Percentiles rank a stretch among this genome's conserved stretches.
Evolutionary conservation across 1,284 basidiomycete species (phyloP).

Genomic region (Pseudomicrostroma phylloplanum): DNA sequence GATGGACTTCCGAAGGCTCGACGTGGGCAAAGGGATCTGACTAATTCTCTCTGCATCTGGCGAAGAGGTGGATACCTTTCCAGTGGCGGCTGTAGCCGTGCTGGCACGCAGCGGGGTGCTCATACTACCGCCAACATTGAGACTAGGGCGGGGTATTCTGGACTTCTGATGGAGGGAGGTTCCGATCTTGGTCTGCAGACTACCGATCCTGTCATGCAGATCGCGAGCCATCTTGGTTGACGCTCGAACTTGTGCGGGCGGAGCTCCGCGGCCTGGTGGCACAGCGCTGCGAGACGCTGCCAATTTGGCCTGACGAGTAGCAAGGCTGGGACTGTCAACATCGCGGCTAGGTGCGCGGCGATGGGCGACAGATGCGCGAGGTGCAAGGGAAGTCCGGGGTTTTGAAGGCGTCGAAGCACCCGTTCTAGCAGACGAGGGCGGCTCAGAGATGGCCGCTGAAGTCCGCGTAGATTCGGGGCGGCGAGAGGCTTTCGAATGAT

Average conservation of each 20-base stretch:
- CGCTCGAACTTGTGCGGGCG: slow-evolving; percentile 6
- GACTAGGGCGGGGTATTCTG: not conserved
- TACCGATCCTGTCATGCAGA: slow-evolving; percentile 40
- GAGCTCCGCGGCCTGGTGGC: slow-evolving; percentile 10
- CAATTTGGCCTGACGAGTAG: slow-evolving; percentile 18
- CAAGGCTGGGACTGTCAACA: slow-evolving; percentile 16
- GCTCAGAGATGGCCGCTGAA: slow-evolving; percentile 14
- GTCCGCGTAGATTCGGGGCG: slow-evolving; percentile 20
- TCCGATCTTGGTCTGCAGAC: slow-evolving; percentile 37
- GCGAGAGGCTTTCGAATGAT: not conserved
- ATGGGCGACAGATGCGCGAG: slow-evolving; percentile 2
- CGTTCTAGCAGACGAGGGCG: too few relatives aligned
- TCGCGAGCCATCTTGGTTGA: slow-evolving; percentile 32
- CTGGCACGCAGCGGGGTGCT: not conserved
- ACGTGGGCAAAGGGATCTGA: too few relatives aligned
- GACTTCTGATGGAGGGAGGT: slow-evolving; percentile 26
- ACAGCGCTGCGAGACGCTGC: slow-evolving; percentile 12
- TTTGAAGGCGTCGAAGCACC: not conserved
- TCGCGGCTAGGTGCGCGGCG: not conserved
- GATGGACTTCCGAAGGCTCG: too few relatives aligned
- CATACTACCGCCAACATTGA: not conserved
- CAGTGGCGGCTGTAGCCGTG: not conserved
- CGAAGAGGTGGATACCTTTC: too few relatives aligned
- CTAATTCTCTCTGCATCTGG: too few relatives aligned
- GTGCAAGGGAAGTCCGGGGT: not conserved